Base-by-base conservation (phyloP, 2,329 filamentous ascomycete genomes). In the Sporothrix humicola region DNA sequence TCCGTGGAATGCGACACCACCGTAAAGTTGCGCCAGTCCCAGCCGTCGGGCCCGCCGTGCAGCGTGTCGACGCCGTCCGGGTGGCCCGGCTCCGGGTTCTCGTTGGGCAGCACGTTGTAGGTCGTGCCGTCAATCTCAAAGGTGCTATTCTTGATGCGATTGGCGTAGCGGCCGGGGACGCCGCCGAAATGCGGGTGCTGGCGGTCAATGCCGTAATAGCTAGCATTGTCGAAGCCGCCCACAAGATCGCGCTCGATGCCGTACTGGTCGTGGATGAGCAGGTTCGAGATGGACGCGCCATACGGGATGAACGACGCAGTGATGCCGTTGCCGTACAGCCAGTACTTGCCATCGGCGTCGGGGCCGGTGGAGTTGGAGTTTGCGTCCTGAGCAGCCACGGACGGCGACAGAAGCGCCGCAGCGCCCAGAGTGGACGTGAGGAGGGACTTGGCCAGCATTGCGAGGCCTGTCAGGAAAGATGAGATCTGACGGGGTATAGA, bases 21-120 rank as follows among this genome's bases (percentile, higher is more conserved):
- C 42, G 90, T 93, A 81, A 92, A 95, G 82, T 94, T 93, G 76
- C 91, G 87, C 83, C 87, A 93, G 80, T 94, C 92, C 91, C 92
- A 94, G 63, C 91, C 91, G 77, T 92, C 85, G 0, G 88, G 85
- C 8, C 91, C 91, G 69, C 91, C 91, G 79, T 93, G 92, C 54
- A 93, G 84, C 6, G 90, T 92, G 82, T 93, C 83, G 17, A 87
- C 82, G 7, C 89, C 89, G 0, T 85, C 77, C 0, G 88, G 88
- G 50, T 84, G 78, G 5, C 81, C 83, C 1, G 81, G 72, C 0
- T 85, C 87, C 1, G 86, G 85, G 78, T 91, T 87, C 80, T 91
- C 91, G 80, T 93, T 93, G 68, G 90, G 83, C 52, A 83, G 78
- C 72, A 92, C 82, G 74, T 90, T 81, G 81, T 88, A 93, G 3